Percentiles rank a stretch among this genome's conserved stretches.
Conservation (phyloP, 495 filamentous ascomycete species). For the Podospora australis region DNA sequence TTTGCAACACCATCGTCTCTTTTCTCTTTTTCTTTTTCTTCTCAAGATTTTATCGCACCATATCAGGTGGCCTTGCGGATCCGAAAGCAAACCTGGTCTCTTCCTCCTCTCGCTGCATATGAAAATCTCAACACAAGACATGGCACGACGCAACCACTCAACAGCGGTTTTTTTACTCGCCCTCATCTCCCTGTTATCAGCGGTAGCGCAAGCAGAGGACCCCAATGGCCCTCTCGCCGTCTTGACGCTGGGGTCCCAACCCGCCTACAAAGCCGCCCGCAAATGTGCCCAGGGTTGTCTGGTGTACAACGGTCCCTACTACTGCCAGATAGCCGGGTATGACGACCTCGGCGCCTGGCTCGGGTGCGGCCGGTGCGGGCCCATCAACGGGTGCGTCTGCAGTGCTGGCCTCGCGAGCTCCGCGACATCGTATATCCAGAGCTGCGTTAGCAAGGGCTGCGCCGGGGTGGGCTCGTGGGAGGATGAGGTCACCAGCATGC, state of each 20-base stretch:
- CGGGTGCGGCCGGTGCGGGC: conserved; percentile 4
- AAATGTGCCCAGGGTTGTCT: conserved; percentile 9
- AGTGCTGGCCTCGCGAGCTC: conserved; percentile 2
- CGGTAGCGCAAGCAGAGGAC: background rate
- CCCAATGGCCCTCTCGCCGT: conserved; percentile 2
- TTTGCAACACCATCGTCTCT: background rate
- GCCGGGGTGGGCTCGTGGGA: conserved; percentile 3
- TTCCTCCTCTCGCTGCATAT: background rate
- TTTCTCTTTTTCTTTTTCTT: background rate
- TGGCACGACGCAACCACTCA: background rate
- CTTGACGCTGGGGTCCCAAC: background rate
- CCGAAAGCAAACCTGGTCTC: background rate
- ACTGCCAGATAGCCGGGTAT: background rate
- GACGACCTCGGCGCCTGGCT: conserved; percentile 9
- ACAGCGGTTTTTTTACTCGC: background rate
- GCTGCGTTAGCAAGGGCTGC: conserved; percentile 7
- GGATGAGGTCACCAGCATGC: conserved; percentile 8
- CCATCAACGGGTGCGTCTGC: conserved; percentile 10
- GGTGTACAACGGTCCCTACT: conserved; percentile 8
- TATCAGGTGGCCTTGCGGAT: background rate
- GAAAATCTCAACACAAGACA: too few species aligned
- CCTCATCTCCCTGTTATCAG: background rate
- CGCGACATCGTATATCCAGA: conserved; percentile 5
- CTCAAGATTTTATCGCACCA: background rate
- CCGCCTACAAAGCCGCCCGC: conserved; percentile 3